These are phyloP conservation scores for Fomitiporia mediterranea DNA, from an alignment of 1,284 basidiomycete species.

Conservation along the genomic window DNA sequence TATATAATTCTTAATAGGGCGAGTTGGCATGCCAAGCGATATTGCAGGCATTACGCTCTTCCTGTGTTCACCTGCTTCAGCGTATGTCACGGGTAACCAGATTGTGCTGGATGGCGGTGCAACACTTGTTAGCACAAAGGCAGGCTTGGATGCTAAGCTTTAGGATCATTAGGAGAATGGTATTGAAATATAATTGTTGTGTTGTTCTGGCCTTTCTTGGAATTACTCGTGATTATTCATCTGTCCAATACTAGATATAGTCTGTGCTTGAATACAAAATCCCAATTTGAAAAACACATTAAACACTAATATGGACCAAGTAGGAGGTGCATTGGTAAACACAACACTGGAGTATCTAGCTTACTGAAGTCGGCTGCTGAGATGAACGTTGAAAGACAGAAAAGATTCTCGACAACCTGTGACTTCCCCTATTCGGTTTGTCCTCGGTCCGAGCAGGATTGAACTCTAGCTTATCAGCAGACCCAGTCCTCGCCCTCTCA, in stretches of 20 bases:
- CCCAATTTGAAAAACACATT: no score
- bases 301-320: no score
- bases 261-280: no score
- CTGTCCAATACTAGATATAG: no score
- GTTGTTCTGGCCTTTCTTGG: no score
- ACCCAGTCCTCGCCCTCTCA: not conserved
- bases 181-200: no score
- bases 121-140: slow-evolving; percentile 1
- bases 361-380: not conserved
- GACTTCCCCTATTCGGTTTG: no score
- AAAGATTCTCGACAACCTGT: not conserved
- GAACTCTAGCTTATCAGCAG: not conserved
- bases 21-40: slow-evolving; percentile 64
- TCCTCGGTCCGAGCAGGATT: no score
- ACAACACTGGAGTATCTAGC: no score
- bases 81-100: slow-evolving; percentile 71
- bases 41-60: slow-evolving; percentile 74
- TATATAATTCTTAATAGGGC: slow-evolving; percentile 38
- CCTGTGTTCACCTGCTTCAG: slow-evolving; percentile 64
- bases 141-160: slow-evolving; percentile 11
- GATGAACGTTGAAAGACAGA: not conserved
- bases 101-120: slow-evolving; percentile 67
- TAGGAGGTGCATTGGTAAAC: no score
- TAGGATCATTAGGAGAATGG: no score
- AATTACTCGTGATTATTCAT: no score